These are phyloP conservation scores for Podila horticola DNA, from an alignment of 192 early-diverging fungal genomes.

Conservation along the genomic window DNA sequence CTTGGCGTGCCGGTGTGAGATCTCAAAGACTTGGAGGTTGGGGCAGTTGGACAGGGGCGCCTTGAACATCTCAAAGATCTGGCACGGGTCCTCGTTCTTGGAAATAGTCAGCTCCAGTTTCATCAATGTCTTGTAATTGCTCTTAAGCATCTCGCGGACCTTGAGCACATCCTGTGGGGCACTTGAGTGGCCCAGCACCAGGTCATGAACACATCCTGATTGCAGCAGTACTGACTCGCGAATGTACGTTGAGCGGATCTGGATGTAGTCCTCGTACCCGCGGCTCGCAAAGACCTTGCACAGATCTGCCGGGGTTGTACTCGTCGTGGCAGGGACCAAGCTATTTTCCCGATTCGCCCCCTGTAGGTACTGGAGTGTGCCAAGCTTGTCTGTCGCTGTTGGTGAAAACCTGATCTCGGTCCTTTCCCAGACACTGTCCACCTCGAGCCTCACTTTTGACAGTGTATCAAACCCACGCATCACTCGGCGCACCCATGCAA, in stretches of 20 bases:
- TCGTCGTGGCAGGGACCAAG: no score
- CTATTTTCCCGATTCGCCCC: no score
- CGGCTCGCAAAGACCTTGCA: background rate
- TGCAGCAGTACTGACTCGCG: background rate
- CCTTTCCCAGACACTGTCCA: constrained; percentile 9
- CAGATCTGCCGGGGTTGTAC: background rate
- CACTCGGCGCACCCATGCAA: background rate
- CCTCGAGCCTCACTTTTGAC: constrained; percentile 14
- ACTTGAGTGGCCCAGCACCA: background rate
- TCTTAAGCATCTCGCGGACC: constrained; percentile 18
- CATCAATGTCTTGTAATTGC: constrained; percentile 13
- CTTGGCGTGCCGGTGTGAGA: constrained; percentile 8
- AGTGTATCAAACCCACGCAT: constrained; percentile 23
- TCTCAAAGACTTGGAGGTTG: constrained; percentile 5
- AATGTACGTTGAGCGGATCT: background rate
- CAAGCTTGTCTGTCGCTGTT: no score
- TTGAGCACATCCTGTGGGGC: constrained; percentile 10
- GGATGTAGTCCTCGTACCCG: background rate
- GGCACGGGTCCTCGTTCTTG: constrained; percentile 24
- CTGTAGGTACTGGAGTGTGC: no score
- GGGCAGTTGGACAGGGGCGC: constrained; percentile 19
- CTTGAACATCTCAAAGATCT: constrained; percentile 36
- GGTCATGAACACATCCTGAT: background rate
- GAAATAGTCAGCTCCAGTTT: constrained; percentile 16
- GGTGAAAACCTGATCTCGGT: constrained; percentile 15